Evolutionary conservation across 495 filamentous ascomycete species (phyloP).

Genomic region (Astrothelium subdiscretum): DNA sequence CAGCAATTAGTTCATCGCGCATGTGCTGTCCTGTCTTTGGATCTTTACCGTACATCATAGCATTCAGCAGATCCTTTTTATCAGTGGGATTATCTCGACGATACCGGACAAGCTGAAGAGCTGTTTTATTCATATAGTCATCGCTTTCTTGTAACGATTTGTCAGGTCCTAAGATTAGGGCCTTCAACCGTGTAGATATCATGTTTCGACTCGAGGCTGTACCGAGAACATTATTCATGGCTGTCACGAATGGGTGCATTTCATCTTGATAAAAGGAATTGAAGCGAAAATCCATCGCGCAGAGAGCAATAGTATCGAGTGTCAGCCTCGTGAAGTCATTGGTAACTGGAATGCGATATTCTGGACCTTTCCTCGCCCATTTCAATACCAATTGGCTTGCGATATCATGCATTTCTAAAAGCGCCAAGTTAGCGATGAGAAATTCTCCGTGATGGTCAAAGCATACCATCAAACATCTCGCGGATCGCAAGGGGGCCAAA

Average conservation of each 20-base stretch:
- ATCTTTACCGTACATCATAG: conserved; percentile 57
- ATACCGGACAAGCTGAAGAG: conserved; percentile 48
- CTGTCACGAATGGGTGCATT: conserved; percentile 53
- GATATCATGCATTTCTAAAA: conserved; percentile 5
- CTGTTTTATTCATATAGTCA: conserved; percentile 39
- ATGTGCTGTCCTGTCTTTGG: conserved; percentile 53
- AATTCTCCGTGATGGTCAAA: neutral
- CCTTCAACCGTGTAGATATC: conserved; percentile 40
- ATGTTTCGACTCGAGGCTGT: conserved; percentile 42
- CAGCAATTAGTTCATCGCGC: conserved; percentile 46
- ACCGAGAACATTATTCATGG: conserved; percentile 48
- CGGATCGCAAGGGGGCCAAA: conserved; percentile 63
- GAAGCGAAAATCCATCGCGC: conserved; percentile 59
- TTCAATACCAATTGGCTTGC: conserved; percentile 15
- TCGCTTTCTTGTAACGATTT: conserved; percentile 50
- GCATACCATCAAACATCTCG: conserved; percentile 45
- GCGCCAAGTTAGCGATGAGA: neutral
- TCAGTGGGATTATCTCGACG: conserved; percentile 43
- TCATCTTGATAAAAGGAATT: conserved; percentile 62
- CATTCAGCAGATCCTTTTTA: conserved; percentile 59
- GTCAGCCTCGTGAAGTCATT: conserved; percentile 25
- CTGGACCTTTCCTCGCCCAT: conserved; percentile 19
- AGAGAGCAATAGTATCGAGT: conserved; percentile 21
- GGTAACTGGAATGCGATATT: conserved; percentile 18
- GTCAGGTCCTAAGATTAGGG: conserved; percentile 40